Evolutionary conservation across 2,329 filamentous ascomycete genomes (phyloP).

Genomic region (Colletotrichum echinochloae): DNA sequence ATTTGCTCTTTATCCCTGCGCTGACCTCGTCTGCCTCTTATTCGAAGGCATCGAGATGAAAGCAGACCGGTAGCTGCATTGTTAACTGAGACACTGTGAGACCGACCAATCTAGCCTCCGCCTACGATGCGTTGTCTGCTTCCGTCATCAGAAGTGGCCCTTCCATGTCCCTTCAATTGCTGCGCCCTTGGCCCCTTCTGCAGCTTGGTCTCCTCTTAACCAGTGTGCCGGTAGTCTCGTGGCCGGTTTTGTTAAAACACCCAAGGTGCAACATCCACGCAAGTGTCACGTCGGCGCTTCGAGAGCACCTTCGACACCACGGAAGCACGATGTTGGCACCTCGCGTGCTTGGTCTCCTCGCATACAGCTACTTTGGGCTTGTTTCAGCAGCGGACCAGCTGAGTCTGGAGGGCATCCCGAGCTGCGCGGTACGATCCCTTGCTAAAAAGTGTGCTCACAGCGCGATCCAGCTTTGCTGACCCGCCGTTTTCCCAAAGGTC

Average conservation of each 20-base stretch:
- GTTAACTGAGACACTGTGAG: neutral
- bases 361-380: neutral
- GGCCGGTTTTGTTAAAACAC: neutral
- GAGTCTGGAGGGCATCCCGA: conserved; percentile 6
- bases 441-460: neutral
- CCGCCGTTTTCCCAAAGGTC: neutral
- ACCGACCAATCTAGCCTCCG: neutral
- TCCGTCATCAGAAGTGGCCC: neutral
- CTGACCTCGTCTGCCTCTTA: neutral
- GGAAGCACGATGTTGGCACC: neutral
- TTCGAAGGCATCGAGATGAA: neutral
- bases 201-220: neutral
- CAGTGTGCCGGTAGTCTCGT: neutral
- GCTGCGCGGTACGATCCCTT: conserved; percentile 3
- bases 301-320: neutral
- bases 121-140: neutral
- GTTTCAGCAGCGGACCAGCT: neutral
- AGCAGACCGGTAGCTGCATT: neutral
- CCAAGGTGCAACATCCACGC: neutral
- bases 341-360: neutral
- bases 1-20: neutral
- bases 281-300: neutral
- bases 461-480: neutral
- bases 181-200: neutral
- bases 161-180: neutral